Percentiles rank a stretch among this genome's conserved stretches.
Conservation (phyloP, 2,329 filamentous ascomycete genomes). For the Juglanconis sp. region DNA sequence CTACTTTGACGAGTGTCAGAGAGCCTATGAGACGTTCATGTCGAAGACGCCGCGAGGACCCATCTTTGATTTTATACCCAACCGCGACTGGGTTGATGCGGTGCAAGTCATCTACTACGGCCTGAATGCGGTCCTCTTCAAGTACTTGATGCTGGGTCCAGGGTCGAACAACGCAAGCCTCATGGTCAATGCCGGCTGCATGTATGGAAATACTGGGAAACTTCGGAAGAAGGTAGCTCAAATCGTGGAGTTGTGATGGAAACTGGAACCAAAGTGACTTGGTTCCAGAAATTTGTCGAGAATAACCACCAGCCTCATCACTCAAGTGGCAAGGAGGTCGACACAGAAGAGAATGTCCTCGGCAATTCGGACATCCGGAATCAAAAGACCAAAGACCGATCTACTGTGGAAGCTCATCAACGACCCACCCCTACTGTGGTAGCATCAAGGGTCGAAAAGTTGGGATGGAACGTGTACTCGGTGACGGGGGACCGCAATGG, state of each 20-base stretch:
- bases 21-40: conserved; percentile 65
- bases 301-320: background rate
- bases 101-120: conserved; percentile 43
- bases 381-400: too few relatives aligned
- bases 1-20: conserved; percentile 73
- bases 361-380: too few relatives aligned
- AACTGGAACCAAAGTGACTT: background rate
- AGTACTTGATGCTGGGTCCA: conserved; percentile 54
- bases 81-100: conserved; percentile 45
- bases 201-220: conserved; percentile 50
- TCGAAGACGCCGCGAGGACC: conserved; percentile 39
- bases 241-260: conserved; percentile 32
- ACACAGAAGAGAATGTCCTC: too few relatives aligned
- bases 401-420: too few relatives aligned
- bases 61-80: conserved; percentile 44
- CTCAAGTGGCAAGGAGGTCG: background rate
- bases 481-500: too few relatives aligned
- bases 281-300: background rate
- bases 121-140: conserved; percentile 47
- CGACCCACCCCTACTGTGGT: too few relatives aligned
- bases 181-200: conserved; percentile 57
- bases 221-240: conserved; percentile 36
- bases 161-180: conserved; percentile 47
- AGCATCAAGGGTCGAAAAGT: too few relatives aligned
- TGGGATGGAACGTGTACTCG: too few relatives aligned